Evolutionary conservation across 2,329 filamentous ascomycete species (phyloP), one percentile per base, ranked within the genome.

Genomic region (Calonectria montana): DNA sequence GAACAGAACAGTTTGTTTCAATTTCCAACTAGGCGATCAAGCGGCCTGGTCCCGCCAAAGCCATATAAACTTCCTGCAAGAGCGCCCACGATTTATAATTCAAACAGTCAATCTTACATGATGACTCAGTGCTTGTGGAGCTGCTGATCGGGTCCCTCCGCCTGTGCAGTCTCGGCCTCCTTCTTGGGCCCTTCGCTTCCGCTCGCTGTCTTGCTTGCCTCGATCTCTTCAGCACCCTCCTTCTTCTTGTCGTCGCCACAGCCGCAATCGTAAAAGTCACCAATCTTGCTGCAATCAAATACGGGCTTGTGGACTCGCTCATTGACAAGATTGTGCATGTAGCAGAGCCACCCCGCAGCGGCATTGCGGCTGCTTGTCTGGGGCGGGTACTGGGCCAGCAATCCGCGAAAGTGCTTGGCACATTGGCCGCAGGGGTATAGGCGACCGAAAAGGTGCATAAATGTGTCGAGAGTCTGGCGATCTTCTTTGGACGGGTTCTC

Each of bases 361-460:
- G 89, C 87, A 76, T 90, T 91, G 71, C 92, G 87, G 65, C 88
- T 89, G 73, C 89, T 88, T 45, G 90, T 90, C 82, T 94, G 92
- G 1, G 92, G 91, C 23, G 91, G 92, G 78, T 88, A 93, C 75
- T 92, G 86, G 29, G 85, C 83, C 29, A 93, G 84, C 61, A 94
- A 81, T 79, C 87, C 84, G 75, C 90, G 91, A 82, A 94, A 94
- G 84, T 94, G 92, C 23, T 87, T 83, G 10, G 91, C 92, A 82
- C 92, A 94, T 77, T 94, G 91, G 77, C 92, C 91, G 80, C 91
- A 93, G 2, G 92, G 92, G 80, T 94, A 94, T 15, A 94, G 84
- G n/a, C 91, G 88, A 27, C 89, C 89, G 77, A 94, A 93, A 23
- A 93, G 86, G 73, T 91, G 87, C 79, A 93, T 89, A 82, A 91